phyloP scores from a whole-genome alignment of 2,329 filamentous ascomycete genomes.

The Furcasterigmium sp. region DNA sequence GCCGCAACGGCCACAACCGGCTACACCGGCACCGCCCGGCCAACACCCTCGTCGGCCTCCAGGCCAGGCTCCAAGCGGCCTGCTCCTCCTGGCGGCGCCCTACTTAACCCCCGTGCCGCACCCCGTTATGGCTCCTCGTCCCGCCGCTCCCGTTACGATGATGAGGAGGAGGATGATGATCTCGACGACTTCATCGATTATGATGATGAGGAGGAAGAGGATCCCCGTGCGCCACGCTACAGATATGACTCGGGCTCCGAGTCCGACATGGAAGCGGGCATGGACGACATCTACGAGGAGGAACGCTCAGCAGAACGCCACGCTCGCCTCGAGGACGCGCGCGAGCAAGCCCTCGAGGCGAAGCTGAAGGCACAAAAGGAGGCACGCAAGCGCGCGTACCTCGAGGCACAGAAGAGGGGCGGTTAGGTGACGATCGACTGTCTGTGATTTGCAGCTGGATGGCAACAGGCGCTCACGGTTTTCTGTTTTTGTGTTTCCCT shows the following conservation, averaged over 20 bases:
- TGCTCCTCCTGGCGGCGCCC: constrained; percentile 31
- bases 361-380: constrained; percentile 58
- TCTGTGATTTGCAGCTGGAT: too few species aligned
- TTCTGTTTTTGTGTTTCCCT: too few species aligned
- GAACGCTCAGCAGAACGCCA: constrained; percentile 57
- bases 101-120: constrained; percentile 23
- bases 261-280: constrained; percentile 74
- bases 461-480: too few species aligned
- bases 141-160: constrained; percentile 36
- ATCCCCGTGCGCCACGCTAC: constrained; percentile 32
- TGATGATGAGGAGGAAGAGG: constrained; percentile 43
- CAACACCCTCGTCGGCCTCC: constrained; percentile 27
- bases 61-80: constrained; percentile 20
- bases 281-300: constrained; percentile 69
- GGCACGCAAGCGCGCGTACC: constrained; percentile 39
- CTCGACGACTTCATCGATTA: constrained; percentile 59
- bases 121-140: constrained; percentile 18
- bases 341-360: constrained; percentile 58
- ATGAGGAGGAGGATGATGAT: constrained; percentile 59
- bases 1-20: constrained; percentile 57
- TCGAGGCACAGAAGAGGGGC: constrained; percentile 22
- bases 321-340: constrained; percentile 63
- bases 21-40: constrained; percentile 60
- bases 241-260: constrained; percentile 60
- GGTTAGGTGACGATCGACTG: too few species aligned